Conservation (phyloP, 225 moss, liverwort and hornwort genomes). For the Pseudoscleropodium purum region DNA sequence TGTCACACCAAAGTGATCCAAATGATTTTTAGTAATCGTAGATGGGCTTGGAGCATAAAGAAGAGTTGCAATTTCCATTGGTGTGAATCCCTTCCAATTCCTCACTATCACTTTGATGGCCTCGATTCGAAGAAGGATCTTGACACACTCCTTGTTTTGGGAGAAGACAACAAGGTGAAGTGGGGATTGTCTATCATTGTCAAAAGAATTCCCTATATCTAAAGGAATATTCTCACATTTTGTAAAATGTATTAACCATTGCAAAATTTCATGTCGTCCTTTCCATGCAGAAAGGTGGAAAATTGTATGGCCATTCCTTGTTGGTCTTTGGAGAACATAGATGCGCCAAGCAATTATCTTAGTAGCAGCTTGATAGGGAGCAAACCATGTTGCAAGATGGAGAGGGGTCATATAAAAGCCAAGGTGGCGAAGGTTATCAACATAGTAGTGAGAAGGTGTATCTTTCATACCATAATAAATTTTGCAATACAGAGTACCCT, state of each 20-base stretch:
- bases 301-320: background rate
- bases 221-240: background rate
- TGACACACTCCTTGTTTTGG: background rate
- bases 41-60: background rate
- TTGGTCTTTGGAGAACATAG: background rate
- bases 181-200: background rate
- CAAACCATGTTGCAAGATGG: background rate
- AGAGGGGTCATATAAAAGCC: background rate
- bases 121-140: background rate
- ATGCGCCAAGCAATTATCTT: background rate
- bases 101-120: background rate
- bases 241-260: background rate
- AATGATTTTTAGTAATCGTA: background rate
- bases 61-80: background rate
- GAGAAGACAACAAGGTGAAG: background rate
- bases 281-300: background rate
- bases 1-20: background rate
- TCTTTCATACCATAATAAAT: background rate
- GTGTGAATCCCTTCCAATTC: background rate
- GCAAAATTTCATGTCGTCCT: background rate
- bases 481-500: background rate
- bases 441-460: background rate
- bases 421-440: background rate
- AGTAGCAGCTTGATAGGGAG: rapidly evolving
- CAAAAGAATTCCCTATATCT: background rate